Base-by-base conservation (phyloP, 345 rosid genomes). In the Noccaea caerulescens region DNA sequence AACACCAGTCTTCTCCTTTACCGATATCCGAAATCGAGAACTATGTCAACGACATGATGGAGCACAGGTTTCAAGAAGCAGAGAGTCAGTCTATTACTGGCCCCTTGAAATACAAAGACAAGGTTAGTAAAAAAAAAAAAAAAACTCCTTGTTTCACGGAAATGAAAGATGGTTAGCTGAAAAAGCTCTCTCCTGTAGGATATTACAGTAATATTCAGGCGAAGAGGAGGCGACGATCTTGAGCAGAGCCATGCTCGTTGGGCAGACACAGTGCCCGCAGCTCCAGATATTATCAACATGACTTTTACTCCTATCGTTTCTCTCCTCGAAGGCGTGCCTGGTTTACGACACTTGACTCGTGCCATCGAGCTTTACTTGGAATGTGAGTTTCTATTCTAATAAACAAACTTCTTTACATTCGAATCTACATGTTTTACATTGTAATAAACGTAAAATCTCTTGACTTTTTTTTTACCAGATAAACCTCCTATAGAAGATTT, bases 171-270 rank as follows among this genome's bases (percentile, higher is more conserved):
- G n/a, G 23, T 46, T 47, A 51, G 62, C 72, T 68, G 77, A 71
- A 75, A 63, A 55, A 74, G 63, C 64, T 82, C 65, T 70, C 76
- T 86, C 56, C 77, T 91, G 93, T 85, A 94, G 99, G 97, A 94
- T 77, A 91, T 91, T 56, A 89, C 99, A 73, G 98, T 94, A 55
- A 94, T 94, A 69, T 94, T 88, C 78, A 82, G 99, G 87, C 80
- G 99, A 82, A 87, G 99, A 82, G 99, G 99, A 69, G 99, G 99
- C 12, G 99, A 94, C 50, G 97, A 94, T 81, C 92, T 94, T 43
- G 99, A 91, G 75, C 99, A 94, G 81, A 89, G 91, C 79, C 98
- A 89, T 79, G 79, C 84, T 44, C 87, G 84, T 72, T 94, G 99
- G 99, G 93, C 86, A 2, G 81, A 87, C 63, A 91, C 93, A 0